Conservation (phyloP, 306 rosid genomes). For the Rosa persica region DNA sequence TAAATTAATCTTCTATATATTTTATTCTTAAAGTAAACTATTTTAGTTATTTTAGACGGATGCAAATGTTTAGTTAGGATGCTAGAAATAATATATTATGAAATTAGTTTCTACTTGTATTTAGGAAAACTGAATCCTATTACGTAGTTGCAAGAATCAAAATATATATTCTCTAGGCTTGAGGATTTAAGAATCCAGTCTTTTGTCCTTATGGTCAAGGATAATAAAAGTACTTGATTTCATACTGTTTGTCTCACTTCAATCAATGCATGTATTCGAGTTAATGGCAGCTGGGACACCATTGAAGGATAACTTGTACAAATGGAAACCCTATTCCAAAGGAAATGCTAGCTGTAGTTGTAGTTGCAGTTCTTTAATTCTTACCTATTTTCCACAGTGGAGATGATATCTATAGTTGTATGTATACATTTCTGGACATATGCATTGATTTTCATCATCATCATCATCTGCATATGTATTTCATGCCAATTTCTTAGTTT, state of each 20-base stretch:
- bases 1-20: constrained; percentile 5
- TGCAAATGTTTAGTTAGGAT: constrained; percentile 11
- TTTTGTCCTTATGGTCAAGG: constrained; percentile 1
- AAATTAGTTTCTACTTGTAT: background rate
- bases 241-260: constrained; percentile 8
- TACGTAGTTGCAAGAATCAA: background rate
- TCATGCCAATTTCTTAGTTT: background rate
- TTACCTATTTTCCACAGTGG: background rate
- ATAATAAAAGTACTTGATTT: background rate
- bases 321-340: background rate
- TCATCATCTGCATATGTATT: constrained; percentile 1
- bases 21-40: background rate
- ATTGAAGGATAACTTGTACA: background rate
- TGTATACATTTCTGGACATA: background rate
- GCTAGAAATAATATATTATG: background rate
- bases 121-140: background rate
- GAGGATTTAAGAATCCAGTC: constrained; percentile 9
- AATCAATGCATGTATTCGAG: constrained; percentile 10
- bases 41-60: background rate
- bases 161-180: constrained; percentile 9
- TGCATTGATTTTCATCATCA: background rate
- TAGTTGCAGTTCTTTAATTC: background rate
- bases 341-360: constrained; percentile 3
- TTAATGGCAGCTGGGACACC: background rate
- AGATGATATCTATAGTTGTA: constrained; percentile 1